phyloP scores from a whole-genome alignment of 768 basidiomycete species.

The Russula brevipes region DNA sequence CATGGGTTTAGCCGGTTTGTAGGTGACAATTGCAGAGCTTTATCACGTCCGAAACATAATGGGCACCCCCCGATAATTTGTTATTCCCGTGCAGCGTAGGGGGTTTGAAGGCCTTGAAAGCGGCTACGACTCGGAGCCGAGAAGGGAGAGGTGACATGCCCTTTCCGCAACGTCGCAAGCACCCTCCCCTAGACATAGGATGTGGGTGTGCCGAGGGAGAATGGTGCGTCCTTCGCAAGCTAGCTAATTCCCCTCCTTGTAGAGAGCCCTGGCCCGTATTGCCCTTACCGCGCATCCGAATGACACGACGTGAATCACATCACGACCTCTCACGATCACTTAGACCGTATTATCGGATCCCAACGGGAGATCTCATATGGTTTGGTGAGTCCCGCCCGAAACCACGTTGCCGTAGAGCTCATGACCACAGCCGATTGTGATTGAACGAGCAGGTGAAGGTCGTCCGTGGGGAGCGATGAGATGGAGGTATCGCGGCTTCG shows the following conservation, averaged over 20 bases:
- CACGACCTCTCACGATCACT: conserved; percentile 69
- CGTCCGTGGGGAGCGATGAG: background rate
- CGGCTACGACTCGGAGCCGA: conserved; percentile 66
- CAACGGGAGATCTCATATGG: conserved; percentile 96
- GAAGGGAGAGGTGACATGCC: conserved; percentile 78
- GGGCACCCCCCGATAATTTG: conserved; percentile 91
- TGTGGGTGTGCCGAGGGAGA: conserved; percentile 70
- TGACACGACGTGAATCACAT: conserved; percentile 82
- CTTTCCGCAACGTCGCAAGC: conserved; percentile 85
- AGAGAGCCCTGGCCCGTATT: conserved; percentile 85
- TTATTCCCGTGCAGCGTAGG: conserved; percentile 72
- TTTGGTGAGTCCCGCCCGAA: conserved; percentile 50
- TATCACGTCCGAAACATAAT: conserved; percentile 80
- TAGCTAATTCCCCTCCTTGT: conserved; percentile 1
- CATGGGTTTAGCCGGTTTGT: conserved; percentile 50
- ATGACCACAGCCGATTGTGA: conserved; percentile 62
- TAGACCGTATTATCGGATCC: conserved; percentile 91
- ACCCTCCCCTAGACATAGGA: conserved; percentile 80
- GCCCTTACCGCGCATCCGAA: conserved; percentile 83
- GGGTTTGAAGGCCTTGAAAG: conserved; percentile 62
- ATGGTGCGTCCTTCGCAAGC: background rate
- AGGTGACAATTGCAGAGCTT: conserved; percentile 56
- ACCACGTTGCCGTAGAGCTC: conserved; percentile 8
- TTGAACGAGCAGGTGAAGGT: conserved; percentile 73
- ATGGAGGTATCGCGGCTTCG: conserved; percentile 47